Base-by-base conservation (phyloP, 2,329 filamentous ascomycete genomes). In the Arthrobotrys musiformis region DNA sequence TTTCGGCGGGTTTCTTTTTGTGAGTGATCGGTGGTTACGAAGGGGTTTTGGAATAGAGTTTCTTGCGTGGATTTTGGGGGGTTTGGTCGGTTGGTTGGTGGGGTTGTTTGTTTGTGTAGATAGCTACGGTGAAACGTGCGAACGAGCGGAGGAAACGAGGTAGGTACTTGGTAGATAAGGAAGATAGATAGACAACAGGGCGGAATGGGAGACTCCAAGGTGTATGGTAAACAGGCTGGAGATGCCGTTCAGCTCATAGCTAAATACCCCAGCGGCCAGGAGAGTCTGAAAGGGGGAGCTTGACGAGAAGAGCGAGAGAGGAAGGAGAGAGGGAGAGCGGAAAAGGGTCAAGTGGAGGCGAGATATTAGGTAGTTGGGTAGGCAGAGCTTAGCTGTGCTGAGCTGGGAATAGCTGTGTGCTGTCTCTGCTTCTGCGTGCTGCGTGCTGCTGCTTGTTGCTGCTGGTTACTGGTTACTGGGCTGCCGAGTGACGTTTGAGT, bases 401-500 rank as follows among this genome's bases (percentile, higher is more conserved):
- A 42, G 40, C n/a, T 42, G 44, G 50, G 67, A 60, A 24, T 35
- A 22, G 11, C 35, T 56, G 33, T 64, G 61, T 33, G 62, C 62
- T 66, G 63, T 42, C 40, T 42, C 40, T 42, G 40, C n/a, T n/a
- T n/a, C n/a, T n/a, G n/a, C n/a, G n/a, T n/a, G n/a, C n/a, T n/a
- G n/a, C n/a, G n/a, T n/a, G n/a, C n/a, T n/a, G n/a, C n/a, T n/a
- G n/a, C n/a, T n/a, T n/a, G n/a, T n/a, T n/a, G n/a, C n/a, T n/a
- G n/a, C n/a, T n/a, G n/a, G n/a, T n/a, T n/a, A n/a, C n/a, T n/a
- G n/a, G n/a, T n/a, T n/a, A n/a, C n/a, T n/a, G n/a, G n/a, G n/a
- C n/a, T n/a, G n/a, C n/a, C n/a, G n/a, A n/a, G n/a, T 37, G 64
- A 58, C 30, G 40, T 42, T 60, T 69, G 64, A 69, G 64, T 50